Evolutionary conservation across 805 yeast genomes (phyloP), one percentile per base, ranked within the genome.

Genomic region (Cyberlindnera mrakii): DNA sequence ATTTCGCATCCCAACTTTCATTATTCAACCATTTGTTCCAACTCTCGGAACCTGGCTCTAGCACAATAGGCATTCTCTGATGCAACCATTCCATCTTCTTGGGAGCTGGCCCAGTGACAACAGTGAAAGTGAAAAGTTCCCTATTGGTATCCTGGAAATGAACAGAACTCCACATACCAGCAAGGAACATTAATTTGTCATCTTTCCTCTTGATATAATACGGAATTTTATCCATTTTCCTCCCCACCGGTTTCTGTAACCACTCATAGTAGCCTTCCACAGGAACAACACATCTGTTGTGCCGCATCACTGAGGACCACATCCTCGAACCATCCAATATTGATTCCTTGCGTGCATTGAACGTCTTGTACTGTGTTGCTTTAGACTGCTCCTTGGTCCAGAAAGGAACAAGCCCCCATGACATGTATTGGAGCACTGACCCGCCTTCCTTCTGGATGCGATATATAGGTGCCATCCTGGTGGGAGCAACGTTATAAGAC

Each of bases 191-290:
- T 34, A 89, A 50, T 7, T 74, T 65, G 0, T 64, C 61, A 43
- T 74, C 77, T 34, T 68, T 71, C 29, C 83, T 68, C 30, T 70
- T 74, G 15, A 89, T 70, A 54, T 67, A 90, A 57, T 82, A 77
- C 0, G 96, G 96, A 0, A 60, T 59, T 55, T 78, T 82, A 9
- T 65, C 66, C 3, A 54, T 55, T 35, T 60, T 65, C 27, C 53
- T 48, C 10, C 55, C 57, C 15, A 43, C 44, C 2, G 57, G 47
- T 15, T 54, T 49, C 19, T 53, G 51, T 14, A 47, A 50, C 96
- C 97, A 90, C 62, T 90, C 97, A 56, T 77, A 90, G 60, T 90
- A 90, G 0, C 96, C 96, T 53, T 77, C 74, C 33, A 85, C 72
- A 0, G 95, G 91, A 0, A 88, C 77, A 1, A 82, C 80, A 58